Base-by-base conservation (phyloP, 2,329 filamentous ascomycete species). In the Dactylellina cionopaga region DNA sequence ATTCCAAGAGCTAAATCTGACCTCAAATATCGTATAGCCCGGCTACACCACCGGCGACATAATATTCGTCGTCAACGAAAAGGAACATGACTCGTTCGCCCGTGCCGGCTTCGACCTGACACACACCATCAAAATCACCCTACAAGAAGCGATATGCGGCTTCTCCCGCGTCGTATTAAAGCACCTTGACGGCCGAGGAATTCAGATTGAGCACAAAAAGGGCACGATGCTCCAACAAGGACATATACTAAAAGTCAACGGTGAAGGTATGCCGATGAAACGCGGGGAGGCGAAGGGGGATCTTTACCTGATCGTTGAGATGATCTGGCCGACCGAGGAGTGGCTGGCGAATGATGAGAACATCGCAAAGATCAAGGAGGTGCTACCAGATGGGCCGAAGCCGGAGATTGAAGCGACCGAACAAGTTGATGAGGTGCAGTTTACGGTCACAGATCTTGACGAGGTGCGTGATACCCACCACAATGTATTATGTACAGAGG, bases 261-360 rank as follows among this genome's bases (percentile, higher is more conserved):
- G 92, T 24, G 95, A 99, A 82, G 95, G 95, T 71, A 99, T 99
- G 95, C 95, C 95, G 1, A 81, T 89, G 76, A 97, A 97, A 85
- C 88, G 89, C 65, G 91, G 89, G 74, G 95, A 99, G 37, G 79
- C 83, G 3, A 92, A 88, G 79, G 95, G 95, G 43, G 92, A 98
- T 78, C 83, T 99, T 15, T 99, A 94, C 81, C 84, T 99, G 41
- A 83, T 90, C 35, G 89, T 97, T 75, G 89, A 95, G 77, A 86
- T 99, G 74, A 86, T 92, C 60, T 98, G 98, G 83, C 95, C 95
- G 1, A 88, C 93, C 76, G 88, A 94, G 77, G 90, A 88, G 24
- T 98, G 92, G 92, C 83, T 93, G 66, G 81, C 82, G 69, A 79
- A 62, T 35, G 87, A 92, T n/a, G 85, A 86, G 10, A 85, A 88